Conservation (phyloP, 768 basidiomycete genomes). For the Dictyophora rubrovolvata region DNA sequence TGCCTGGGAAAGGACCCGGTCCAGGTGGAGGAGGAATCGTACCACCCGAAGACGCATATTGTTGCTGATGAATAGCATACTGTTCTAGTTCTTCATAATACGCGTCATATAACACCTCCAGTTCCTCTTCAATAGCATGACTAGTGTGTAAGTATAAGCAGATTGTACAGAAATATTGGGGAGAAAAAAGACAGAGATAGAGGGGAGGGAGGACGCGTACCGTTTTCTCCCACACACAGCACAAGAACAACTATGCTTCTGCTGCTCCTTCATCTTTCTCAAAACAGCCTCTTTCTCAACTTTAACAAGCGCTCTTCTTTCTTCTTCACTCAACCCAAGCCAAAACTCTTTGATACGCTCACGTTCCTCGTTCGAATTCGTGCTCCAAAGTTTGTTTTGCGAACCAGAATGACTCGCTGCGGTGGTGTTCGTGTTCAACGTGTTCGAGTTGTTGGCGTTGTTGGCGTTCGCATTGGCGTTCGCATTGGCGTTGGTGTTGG, state of each 20-base stretch:
- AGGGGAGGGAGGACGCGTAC: constrained; percentile 36
- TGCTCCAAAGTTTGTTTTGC: constrained; percentile 89
- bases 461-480: constrained; percentile 26
- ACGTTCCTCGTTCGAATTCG: constrained; percentile 83
- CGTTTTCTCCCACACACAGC: constrained; percentile 96
- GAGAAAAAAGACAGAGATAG: neutral
- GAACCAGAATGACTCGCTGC: no score
- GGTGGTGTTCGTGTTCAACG: constrained; percentile 25
- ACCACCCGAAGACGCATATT: constrained; percentile 84
- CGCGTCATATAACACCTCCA: constrained; percentile 99
- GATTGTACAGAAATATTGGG: constrained; percentile 4
- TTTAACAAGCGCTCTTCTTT: constrained; percentile 86
- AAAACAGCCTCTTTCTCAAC: constrained; percentile 97
- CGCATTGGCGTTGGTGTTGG: constrained; percentile 23
- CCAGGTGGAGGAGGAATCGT: constrained; percentile 87
- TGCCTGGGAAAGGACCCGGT: constrained; percentile 96
- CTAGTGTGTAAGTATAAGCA: constrained; percentile 29
- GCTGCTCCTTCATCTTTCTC: constrained; percentile 99
- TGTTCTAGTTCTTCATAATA: constrained; percentile 99
- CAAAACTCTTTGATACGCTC: constrained; percentile 98
- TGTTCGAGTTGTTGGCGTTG: constrained; percentile 16
- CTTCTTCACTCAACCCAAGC: constrained; percentile 85
- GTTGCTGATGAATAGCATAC: constrained; percentile 97
- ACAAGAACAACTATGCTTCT: constrained; percentile 91
- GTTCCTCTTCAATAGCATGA: constrained; percentile 98